Conservation (phyloP, 225 moss, liverwort and hornwort genomes). For the Ulota crispa region DNA sequence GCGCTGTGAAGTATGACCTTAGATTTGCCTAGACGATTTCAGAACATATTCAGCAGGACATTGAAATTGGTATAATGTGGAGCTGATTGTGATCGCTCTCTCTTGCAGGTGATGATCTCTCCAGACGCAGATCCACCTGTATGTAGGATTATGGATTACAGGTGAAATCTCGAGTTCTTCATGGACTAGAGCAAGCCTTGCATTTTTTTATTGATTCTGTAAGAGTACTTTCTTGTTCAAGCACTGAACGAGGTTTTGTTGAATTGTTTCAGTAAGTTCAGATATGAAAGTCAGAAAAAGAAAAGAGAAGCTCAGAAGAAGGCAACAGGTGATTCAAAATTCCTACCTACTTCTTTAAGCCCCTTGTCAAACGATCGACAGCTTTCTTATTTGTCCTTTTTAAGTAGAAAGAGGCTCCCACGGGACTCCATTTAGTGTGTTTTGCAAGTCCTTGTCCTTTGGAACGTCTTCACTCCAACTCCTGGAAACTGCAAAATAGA, state of each 20-base stretch:
- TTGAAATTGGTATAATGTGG: neutral
- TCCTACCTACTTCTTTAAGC: neutral
- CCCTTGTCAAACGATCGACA: neutral
- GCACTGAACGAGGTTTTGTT: constrained; percentile 3
- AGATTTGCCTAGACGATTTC: neutral
- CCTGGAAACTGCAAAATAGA: too few species aligned
- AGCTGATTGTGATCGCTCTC: constrained; percentile 13
- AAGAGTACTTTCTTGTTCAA: neutral
- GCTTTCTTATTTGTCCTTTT: neutral
- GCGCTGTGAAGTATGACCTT: neutral
- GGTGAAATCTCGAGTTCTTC: constrained; percentile 43
- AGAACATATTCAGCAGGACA: neutral
- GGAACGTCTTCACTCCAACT: too few species aligned
- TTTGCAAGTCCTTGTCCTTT: neutral
- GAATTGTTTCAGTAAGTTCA: constrained; percentile 74
- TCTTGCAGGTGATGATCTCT: constrained; percentile 91
- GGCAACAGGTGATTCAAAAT: constrained; percentile 63
- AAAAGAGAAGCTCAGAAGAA: constrained; percentile 98
- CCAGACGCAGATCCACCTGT: constrained; percentile 99
- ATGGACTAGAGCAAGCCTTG: neutral
- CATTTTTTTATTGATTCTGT: neutral
- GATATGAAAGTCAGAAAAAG: constrained; percentile 93
- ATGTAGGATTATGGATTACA: constrained; percentile 95
- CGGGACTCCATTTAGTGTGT: neutral
- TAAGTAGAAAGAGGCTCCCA: neutral